Percentiles rank a stretch among this genome's conserved stretches.
Evolutionary conservation across 2,329 filamentous ascomycete species (phyloP).

Genomic region (Teratosphaeria destructans): DNA sequence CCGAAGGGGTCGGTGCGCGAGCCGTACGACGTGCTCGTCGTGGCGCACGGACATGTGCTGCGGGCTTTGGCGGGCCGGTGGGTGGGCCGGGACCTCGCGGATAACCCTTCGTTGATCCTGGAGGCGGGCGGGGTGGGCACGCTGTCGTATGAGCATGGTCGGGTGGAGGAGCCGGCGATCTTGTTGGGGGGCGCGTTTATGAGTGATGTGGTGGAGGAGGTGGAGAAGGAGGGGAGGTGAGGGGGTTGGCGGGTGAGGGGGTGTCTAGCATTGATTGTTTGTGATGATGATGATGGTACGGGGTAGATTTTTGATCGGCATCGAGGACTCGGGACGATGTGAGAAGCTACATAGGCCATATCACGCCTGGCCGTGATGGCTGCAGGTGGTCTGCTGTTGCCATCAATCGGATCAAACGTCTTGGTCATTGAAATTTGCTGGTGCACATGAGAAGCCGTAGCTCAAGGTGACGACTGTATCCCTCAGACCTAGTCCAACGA

Average conservation of each 20-base stretch:
- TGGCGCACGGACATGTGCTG: constrained; percentile 85
- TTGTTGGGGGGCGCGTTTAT: constrained; percentile 42
- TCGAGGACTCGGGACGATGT: neutral
- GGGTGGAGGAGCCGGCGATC: constrained; percentile 41
- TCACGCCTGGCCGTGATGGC: neutral
- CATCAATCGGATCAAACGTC: neutral
- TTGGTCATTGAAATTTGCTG: no score
- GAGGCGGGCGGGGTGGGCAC: constrained; percentile 51
- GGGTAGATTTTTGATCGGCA: neutral
- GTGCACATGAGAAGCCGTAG: no score
- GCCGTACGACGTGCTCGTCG: constrained; percentile 61
- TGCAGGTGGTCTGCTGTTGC: neutral
- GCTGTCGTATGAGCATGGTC: constrained; percentile 42
- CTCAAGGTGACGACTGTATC: no score
- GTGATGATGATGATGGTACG: neutral
- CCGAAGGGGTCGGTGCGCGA: constrained; percentile 24
- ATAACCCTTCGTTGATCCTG: constrained; percentile 70
- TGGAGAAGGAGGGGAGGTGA: constrained; percentile 14
- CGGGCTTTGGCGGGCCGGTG: constrained; percentile 81
- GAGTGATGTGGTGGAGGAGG: constrained; percentile 37
- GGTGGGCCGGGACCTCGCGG: constrained; percentile 61
- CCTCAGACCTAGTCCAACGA: no score
- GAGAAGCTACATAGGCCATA: no score
- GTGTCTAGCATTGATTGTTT: neutral
- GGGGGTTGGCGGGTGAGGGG: neutral